Base-by-base conservation (phyloP, 306 rosid species). In the Gastrolobium villosum region DNA sequence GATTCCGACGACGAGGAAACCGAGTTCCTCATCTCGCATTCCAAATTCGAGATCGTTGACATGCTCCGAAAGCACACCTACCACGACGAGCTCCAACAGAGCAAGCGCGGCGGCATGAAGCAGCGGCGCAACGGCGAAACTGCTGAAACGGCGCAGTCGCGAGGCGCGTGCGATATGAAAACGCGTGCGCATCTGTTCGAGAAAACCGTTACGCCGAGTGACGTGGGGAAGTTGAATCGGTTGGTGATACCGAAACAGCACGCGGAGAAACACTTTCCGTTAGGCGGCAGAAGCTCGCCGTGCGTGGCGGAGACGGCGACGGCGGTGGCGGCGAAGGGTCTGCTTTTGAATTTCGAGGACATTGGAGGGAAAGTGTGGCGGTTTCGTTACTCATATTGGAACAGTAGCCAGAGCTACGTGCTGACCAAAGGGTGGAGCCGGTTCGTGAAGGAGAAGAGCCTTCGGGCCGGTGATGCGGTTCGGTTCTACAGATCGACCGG, bases 361-460 rank as follows among this genome's bases (percentile, higher is more conserved):
- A 84, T 85, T 14, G 98, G 96, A 41, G 98, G 99, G 20, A 95
- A 91, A 87, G 99, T 95, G 13, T 95, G 99, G 99, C 83, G 99
- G 74, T 95, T 95, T 66, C 84, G 99, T 64, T 95, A 95, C 81
- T 95, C 99, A 0, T 95, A 95, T 63, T 95, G 99, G 99, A 95
- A 95, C 30, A 95, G 99, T 48, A 95, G 99, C 84, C 99, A 95
- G 79, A 95, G 99, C 82, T 95, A 95, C 40, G 99, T 95, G 66
- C 55, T 95, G 6, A 95, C 99, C 2, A 95, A 95, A 73, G 99
- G 99, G 0, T 95, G 99, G 99, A 92, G 96, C 90, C 89, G 99
- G 83, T 95, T 95, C 87, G 99, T 95, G 7, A 95, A 91, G 70
- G 99, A 95, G 86, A 95, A 95, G 90, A 87, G 73, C 40, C 86